phyloP scores from a whole-genome alignment of 75 land plant species.

The Cupressus sempervirens region DNA sequence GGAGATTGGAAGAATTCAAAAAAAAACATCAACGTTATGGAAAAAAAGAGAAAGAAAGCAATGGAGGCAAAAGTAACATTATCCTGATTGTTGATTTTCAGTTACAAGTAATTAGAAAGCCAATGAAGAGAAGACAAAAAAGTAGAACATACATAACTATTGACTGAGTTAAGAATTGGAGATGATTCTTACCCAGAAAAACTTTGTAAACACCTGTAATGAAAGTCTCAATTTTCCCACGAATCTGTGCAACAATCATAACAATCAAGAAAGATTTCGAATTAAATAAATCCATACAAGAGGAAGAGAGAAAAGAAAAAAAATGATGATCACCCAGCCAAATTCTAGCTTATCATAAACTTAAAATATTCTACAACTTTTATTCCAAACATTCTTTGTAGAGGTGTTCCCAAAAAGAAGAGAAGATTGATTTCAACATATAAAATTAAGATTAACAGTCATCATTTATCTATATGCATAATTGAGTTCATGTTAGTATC shows the following conservation, averaged over 20 bases:
- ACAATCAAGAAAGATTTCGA: not conserved
- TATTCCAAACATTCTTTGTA: not conserved
- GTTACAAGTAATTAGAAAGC: not conserved
- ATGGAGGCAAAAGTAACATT: not conserved
- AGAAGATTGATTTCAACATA: not conserved
- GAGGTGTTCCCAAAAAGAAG: not conserved
- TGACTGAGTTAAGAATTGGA: not conserved
- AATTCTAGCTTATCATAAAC: not conserved
- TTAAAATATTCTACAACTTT: not conserved
- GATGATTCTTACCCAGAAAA: constrained; percentile 52
- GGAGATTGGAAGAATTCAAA: constrained; percentile 5
- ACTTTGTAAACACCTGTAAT: constrained; percentile 66
- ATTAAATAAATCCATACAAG: not conserved
- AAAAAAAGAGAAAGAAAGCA: not conserved
- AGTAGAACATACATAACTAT: not conserved
- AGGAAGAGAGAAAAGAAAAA: not conserved
- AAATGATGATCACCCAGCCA: not conserved
- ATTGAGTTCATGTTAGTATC: not conserved
- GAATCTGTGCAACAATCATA: constrained; percentile 35
- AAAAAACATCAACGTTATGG: not conserved
- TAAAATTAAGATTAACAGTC: not conserved
- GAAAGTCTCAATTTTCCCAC: constrained; percentile 75
- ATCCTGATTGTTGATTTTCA: not conserved
- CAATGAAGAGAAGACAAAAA: not conserved
- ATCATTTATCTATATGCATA: not conserved